Evolutionary conservation across 2,329 filamentous ascomycete genomes (phyloP).

Genomic region (Exophiala dermatitidis): DNA sequence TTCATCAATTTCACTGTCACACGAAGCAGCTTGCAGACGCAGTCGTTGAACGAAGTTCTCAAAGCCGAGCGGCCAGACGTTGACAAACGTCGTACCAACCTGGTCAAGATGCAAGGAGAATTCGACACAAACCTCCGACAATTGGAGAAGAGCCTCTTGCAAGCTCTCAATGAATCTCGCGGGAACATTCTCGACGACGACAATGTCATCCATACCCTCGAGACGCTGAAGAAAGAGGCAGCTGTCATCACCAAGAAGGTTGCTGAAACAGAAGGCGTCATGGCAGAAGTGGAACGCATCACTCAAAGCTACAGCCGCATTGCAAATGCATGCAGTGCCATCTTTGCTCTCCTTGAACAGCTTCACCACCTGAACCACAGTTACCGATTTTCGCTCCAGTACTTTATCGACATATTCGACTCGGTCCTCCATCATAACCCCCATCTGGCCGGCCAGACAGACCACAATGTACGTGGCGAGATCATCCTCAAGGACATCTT

Average conservation of each 20-base stretch:
- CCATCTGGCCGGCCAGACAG: conserved; percentile 60
- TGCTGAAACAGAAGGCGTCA: conserved; percentile 91
- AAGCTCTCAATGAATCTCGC: conserved; percentile 92
- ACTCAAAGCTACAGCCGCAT: conserved; percentile 91
- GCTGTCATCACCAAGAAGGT: conserved; percentile 96
- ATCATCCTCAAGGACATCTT: conserved; percentile 89
- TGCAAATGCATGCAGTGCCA: conserved; percentile 88
- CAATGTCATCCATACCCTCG: conserved; percentile 93
- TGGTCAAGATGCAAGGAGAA: conserved; percentile 97
- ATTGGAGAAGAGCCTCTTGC: conserved; percentile 85
- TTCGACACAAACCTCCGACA: conserved; percentile 97
- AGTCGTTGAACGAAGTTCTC: conserved; percentile 93
- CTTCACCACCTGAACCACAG: conserved; percentile 98
- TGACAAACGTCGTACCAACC: conserved; percentile 88
- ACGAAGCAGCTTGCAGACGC: conserved; percentile 95
- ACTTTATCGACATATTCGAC: conserved; percentile 97
- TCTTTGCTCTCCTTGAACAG: conserved; percentile 94
- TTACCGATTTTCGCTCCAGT: conserved; percentile 98
- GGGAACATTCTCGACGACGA: conserved; percentile 98
- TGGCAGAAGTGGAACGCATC: conserved; percentile 95
- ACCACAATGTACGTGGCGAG: conserved; percentile 73
- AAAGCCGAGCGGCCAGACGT: conserved; percentile 97
- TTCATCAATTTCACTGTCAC: conserved; percentile 99
- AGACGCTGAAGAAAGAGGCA: conserved; percentile 95
- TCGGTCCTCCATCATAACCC: conserved; percentile 77